Conservation (phyloP, 371 early-diverging fungal species). For the Apophysomyces sp. region DNA sequence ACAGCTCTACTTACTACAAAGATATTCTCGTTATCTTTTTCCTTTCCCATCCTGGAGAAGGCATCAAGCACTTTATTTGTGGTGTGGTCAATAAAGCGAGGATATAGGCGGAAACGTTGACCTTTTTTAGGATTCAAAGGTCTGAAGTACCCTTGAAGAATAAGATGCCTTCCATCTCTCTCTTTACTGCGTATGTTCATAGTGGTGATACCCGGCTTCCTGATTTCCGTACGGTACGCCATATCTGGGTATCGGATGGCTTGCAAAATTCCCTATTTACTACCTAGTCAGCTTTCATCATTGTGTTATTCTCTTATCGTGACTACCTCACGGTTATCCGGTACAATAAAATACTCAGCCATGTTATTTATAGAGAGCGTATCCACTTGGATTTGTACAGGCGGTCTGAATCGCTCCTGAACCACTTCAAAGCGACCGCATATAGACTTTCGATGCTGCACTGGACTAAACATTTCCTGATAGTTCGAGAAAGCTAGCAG, state of each 20-base stretch:
- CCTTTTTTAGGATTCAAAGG: not conserved
- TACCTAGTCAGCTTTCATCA: not conserved
- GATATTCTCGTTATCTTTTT: slow-evolving; percentile 1
- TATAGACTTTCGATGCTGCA: not conserved
- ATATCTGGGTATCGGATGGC: slow-evolving; percentile 35
- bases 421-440: slow-evolving; percentile 9
- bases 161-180: not conserved
- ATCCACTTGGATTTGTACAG: slow-evolving; percentile 2
- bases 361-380: not conserved
- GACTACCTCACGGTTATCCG: slow-evolving; percentile 23
- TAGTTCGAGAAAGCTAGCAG: slow-evolving; percentile 8
- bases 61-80: slow-evolving; percentile 21
- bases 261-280: slow-evolving; percentile 26
- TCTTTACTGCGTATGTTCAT: slow-evolving; percentile 6
- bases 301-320: not conserved
- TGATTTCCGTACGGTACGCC: slow-evolving; percentile 10
- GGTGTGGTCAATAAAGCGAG: slow-evolving; percentile 32
- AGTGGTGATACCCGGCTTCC: not conserved
- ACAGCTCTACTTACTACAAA: slow-evolving; percentile 14
- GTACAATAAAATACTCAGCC: slow-evolving; percentile 33
- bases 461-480: not conserved
- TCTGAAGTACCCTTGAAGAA: slow-evolving; percentile 12
- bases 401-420: not conserved
- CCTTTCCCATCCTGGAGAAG: slow-evolving; percentile 15
- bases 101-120: slow-evolving; percentile 23